Percentiles rank a stretch among this genome's conserved stretches.
Conservation (phyloP, 352 stramenopile species). For the Globisporangium rhizosaccharum region DNA sequence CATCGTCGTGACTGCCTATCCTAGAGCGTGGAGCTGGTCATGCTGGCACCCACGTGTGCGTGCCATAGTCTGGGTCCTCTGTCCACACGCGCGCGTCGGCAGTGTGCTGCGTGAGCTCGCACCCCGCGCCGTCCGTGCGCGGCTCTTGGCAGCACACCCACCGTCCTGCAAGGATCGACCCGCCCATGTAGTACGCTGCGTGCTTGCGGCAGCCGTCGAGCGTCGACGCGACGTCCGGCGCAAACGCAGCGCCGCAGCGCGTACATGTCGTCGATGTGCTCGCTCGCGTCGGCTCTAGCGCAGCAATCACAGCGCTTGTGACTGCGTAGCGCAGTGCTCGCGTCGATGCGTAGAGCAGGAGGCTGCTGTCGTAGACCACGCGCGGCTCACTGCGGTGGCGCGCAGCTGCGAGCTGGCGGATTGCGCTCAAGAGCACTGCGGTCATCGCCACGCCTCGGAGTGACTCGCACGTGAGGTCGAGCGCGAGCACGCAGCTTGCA, state of each 20-base stretch:
- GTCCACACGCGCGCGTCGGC: constrained; percentile 23
- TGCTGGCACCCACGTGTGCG: constrained; percentile 27
- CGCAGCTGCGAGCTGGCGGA: constrained; percentile 31
- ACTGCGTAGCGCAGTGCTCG: constrained; percentile 22
- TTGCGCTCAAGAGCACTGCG: constrained; percentile 33
- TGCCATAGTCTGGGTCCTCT: constrained; percentile 29
- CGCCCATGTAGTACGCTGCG: constrained; percentile 44
- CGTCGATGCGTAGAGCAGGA: constrained; percentile 38
- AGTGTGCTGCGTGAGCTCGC: constrained; percentile 28
- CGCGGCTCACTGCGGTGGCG: constrained; percentile 18
- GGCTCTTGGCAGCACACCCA: constrained; percentile 54
- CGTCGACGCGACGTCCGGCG: constrained; percentile 17
- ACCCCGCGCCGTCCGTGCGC: constrained; percentile 25
- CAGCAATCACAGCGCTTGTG: too few relatives aligned
- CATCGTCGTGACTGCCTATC: background rate
- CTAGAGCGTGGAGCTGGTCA: background rate
- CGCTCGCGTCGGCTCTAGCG: background rate
- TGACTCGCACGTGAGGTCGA: constrained; percentile 25
- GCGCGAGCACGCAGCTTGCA: constrained; percentile 18
- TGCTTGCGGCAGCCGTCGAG: constrained; percentile 35
- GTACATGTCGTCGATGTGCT: constrained; percentile 16
- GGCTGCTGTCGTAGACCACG: constrained; percentile 32
- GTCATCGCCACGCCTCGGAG: constrained; percentile 25
- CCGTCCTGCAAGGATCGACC: constrained; percentile 29
- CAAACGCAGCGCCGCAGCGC: constrained; percentile 32